Evolutionary conservation across 345 rosid genomes (phyloP).

Genomic region (Pistacia atlantica): DNA sequence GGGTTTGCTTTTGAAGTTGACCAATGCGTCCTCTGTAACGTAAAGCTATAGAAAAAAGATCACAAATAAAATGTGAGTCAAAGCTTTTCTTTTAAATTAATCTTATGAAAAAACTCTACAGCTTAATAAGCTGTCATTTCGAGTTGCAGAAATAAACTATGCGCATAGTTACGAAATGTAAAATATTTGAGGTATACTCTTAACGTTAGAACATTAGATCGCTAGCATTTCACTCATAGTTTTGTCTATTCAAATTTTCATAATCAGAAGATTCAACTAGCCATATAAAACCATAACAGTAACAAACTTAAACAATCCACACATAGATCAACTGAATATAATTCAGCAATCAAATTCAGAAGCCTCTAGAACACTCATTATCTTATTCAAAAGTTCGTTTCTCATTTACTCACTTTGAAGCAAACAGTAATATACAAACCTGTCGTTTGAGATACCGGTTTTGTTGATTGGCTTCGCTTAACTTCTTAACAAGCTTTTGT

Average conservation of each 20-base stretch:
- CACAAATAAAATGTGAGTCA: too few species aligned
- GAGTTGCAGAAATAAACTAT: too few species aligned
- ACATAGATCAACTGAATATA: too few species aligned
- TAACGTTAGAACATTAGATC: too few species aligned
- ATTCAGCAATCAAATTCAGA: too few species aligned
- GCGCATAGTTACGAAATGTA: too few species aligned
- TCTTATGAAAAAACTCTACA: too few species aligned
- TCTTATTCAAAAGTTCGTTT: background rate
- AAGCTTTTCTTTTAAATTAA: too few species aligned
- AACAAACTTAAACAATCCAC: too few species aligned
- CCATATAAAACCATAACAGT: background rate
- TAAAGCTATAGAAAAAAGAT: slow-evolving; percentile 47
- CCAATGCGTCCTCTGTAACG: slow-evolving; percentile 55
- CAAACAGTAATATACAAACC: slow-evolving; percentile 38
- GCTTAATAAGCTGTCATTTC: too few species aligned
- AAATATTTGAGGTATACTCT: too few species aligned
- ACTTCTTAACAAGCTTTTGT: slow-evolving; percentile 59
- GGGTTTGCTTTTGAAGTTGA: slow-evolving; percentile 72
- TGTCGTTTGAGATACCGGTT: slow-evolving; percentile 81
- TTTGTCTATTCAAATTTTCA: background rate
- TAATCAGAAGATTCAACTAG: background rate
- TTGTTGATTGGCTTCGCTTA: slow-evolving; percentile 97
- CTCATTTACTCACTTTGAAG: too few species aligned
- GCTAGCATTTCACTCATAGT: background rate
- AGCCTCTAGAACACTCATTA: background rate